These are phyloP conservation scores for Trypethelium eluteriae DNA, from an alignment of 495 filamentous ascomycete genomes.

Conservation along the genomic window DNA sequence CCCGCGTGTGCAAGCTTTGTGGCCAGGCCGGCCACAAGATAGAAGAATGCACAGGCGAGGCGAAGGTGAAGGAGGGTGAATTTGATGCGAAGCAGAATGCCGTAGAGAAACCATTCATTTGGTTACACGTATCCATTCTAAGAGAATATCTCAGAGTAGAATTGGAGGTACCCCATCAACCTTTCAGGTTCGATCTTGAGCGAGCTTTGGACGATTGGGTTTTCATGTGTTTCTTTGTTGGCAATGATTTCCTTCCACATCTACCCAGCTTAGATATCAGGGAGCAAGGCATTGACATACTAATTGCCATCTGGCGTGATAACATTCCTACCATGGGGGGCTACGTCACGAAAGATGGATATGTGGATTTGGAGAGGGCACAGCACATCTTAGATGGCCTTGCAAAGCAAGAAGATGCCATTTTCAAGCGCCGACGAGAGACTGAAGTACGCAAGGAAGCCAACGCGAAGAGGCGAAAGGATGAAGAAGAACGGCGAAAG, in stretches of 20 bases:
- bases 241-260: constrained; percentile 98
- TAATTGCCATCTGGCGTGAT: constrained; percentile 92
- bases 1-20: constrained; percentile 73
- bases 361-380: constrained; percentile 76
- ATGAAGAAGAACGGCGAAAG: constrained; percentile 52
- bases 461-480: constrained; percentile 66
- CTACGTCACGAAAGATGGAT: constrained; percentile 90
- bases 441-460: constrained; percentile 74
- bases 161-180: constrained; percentile 69
- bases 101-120: constrained; percentile 85
- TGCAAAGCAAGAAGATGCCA: constrained; percentile 90
- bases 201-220: constrained; percentile 99
- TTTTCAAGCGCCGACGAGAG: constrained; percentile 78
- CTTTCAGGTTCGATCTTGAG: constrained; percentile 80
- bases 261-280: constrained; percentile 92
- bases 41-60: constrained; percentile 71
- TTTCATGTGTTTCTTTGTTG: constrained; percentile 99
- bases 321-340: constrained; percentile 86
- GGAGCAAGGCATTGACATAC: constrained; percentile 92
- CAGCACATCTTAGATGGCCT: constrained; percentile 84
- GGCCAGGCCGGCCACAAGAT: constrained; percentile 85
- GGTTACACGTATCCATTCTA: constrained; percentile 87
- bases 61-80: constrained; percentile 76
- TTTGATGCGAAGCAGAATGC: constrained; percentile 74
- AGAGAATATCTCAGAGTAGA: constrained; percentile 91